These are phyloP conservation scores for Metschnikowia colocasiae DNA, from an alignment of 805 yeast species.

Conservation along the genomic window DNA sequence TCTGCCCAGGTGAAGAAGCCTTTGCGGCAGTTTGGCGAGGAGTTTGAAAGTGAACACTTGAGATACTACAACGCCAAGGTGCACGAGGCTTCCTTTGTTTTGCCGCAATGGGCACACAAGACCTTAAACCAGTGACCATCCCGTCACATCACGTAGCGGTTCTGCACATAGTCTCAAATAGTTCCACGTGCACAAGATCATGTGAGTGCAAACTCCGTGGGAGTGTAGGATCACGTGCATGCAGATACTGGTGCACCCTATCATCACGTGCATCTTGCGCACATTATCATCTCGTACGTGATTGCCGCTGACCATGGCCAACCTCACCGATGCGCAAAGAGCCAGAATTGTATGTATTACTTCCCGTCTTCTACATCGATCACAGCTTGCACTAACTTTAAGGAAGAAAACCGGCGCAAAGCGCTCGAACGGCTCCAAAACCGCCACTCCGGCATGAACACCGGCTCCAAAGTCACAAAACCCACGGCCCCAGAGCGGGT, in stretches of 20 bases:
- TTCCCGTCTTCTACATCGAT: not conserved
- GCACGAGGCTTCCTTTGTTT: slow-evolving; percentile 83
- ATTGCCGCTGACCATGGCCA: slow-evolving; percentile 8
- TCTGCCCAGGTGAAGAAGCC: slow-evolving; percentile 65
- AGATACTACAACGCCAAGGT: slow-evolving; percentile 80
- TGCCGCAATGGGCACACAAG: slow-evolving; percentile 85
- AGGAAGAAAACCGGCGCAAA: slow-evolving; percentile 62
- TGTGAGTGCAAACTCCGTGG: too few species aligned
- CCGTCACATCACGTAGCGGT: too few species aligned
- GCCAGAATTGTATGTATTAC: slow-evolving; percentile 32
- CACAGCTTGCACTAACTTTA: slow-evolving; percentile 12
- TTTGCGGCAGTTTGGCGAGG: slow-evolving; percentile 57
- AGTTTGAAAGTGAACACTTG: slow-evolving; percentile 61
- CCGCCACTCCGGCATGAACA: not conserved
- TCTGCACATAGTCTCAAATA: too few species aligned
- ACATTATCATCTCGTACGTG: not conserved
- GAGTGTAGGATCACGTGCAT: not conserved
- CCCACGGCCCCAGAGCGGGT: slow-evolving; percentile 1
- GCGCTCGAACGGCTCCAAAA: slow-evolving; percentile 55
- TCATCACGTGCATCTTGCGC: not conserved
- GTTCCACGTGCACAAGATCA: too few species aligned
- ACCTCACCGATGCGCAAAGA: slow-evolving; percentile 33
- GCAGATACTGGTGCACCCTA: too few species aligned
- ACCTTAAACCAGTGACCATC: slow-evolving; percentile 28
- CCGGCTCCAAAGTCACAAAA: slow-evolving; percentile 3